phyloP scores from a whole-genome alignment of 371 early-diverging fungal genomes.

The Mucor circinelloides region DNA sequence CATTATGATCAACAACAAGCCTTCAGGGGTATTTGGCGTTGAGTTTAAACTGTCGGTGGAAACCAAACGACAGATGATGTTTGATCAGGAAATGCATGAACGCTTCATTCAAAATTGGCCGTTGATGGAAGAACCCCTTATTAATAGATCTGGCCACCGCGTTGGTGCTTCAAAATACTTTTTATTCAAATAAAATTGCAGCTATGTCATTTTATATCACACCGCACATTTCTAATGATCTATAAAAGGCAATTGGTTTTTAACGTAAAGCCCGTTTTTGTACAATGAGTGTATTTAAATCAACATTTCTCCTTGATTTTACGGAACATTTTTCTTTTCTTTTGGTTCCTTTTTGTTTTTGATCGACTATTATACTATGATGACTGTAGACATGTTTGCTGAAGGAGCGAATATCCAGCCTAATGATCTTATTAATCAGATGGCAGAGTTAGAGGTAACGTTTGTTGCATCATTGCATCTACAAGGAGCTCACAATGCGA shows the following conservation, averaged over 20 bases:
- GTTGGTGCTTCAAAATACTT: constrained; percentile 17
- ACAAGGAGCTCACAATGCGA: not conserved
- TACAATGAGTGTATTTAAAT: not conserved
- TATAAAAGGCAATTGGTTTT: constrained; percentile 10
- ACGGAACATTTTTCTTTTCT: constrained; percentile 3
- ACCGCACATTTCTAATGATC: not conserved
- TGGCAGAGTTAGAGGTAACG: constrained; percentile 31
- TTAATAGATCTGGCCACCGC: not conserved
- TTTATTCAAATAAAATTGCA: not conserved
- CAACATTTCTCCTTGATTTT: not conserved
- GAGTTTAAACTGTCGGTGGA: constrained; percentile 32
- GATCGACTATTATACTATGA: constrained; percentile 8
- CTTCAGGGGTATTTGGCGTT: not conserved
- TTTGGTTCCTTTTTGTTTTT: not conserved
- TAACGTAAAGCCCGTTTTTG: not conserved
- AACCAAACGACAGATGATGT: constrained; percentile 30
- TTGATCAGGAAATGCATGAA: constrained; percentile 35
- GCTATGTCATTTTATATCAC: not conserved
- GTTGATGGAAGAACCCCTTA: constrained; percentile 1
- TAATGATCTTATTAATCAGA: constrained; percentile 24
- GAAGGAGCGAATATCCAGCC: constrained; percentile 1
- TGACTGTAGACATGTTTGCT: constrained; percentile 15
- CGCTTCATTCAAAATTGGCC: constrained; percentile 32
- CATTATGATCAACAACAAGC: not conserved
- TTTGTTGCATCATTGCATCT: not conserved